Evolutionary conservation across 805 yeast species (phyloP).

Genomic region (Lipomyces mesembrius): DNA sequence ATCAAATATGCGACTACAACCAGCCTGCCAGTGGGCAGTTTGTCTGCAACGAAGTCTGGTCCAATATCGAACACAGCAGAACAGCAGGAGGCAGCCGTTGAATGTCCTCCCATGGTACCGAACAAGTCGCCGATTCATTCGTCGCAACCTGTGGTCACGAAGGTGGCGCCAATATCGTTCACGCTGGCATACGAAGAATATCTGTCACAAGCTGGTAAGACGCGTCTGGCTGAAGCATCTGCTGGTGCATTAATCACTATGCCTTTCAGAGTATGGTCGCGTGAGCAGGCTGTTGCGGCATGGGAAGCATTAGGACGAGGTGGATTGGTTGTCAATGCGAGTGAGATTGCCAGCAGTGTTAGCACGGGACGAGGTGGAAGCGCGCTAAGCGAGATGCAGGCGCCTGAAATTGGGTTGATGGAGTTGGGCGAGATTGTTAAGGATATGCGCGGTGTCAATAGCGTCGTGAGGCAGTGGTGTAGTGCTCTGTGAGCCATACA

Average conservation of each 20-base stretch:
- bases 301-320: slow-evolving; percentile 73
- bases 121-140: background rate
- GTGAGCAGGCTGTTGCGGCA: slow-evolving; percentile 62
- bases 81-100: background rate
- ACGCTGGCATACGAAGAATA: slow-evolving; percentile 81
- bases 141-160: background rate
- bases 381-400: slow-evolving; percentile 17
- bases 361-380: slow-evolving; percentile 19
- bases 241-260: slow-evolving; percentile 48
- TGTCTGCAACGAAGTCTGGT: background rate
- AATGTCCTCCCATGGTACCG: background rate
- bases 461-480: slow-evolving; percentile 14
- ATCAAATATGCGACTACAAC: slow-evolving; percentile 50
- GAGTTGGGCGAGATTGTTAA: slow-evolving; percentile 13
- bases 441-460: slow-evolving; percentile 3
- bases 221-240: slow-evolving; percentile 48
- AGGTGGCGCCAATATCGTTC: slow-evolving; percentile 63
- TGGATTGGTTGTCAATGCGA: slow-evolving; percentile 52
- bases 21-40: background rate
- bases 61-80: background rate
- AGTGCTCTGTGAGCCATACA: background rate
- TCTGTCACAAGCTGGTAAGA: slow-evolving; percentile 31
- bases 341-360: background rate
- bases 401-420: slow-evolving; percentile 20
- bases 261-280: slow-evolving; percentile 60